Base-by-base conservation (phyloP, 208 protist genomes). In the Trypanosoma boissoni region DNA sequence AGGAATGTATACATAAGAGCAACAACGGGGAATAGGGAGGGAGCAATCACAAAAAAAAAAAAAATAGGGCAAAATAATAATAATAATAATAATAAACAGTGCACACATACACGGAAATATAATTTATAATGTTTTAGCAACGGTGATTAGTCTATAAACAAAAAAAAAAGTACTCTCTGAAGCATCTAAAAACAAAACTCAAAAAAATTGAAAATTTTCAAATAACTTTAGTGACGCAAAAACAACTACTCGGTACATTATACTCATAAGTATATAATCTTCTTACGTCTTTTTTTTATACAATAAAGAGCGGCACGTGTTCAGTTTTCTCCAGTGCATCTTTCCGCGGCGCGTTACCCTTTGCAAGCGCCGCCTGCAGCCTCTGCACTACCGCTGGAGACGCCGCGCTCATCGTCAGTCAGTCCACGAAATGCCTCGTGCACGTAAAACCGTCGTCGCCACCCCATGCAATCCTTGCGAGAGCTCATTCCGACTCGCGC, bases 401-500 rank as follows among this genome's bases (percentile, higher is more conserved):
- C 39, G 0, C 36, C 39, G 18, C 53, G 56, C 53, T 71, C 64
- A 21, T 71, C 56, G 7, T 23, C 26, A 16, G 55, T 58, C 18
- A 71, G 32, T 44, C 58, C 58, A 5, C 26, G 41, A n/a, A 71
- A 23, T 39, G 52, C 41, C 2, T 51, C 28, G 0, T 41, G 9
- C 24, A 42, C 23, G 52, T 3, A 34, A 68, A 27, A 3, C 10
- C 56, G 36, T 48, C 59, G 16, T 43, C 36, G 6, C 46, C 62
- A 28, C 28, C 24, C 10, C 45, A 46, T 16, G 45, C 42, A 20
- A 68, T 34, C 6, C n/a, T 45, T 0, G 36, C 62, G 32, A 68
- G 54, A 2, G 62, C 62, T 31, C 41, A 26, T 32, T 68, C 62
- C 27, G 62, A 68, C n/a, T 56, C 43, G 9, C 45, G 39, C 45